Evolutionary conservation across 345 rosid species (phyloP).

Genomic region (Lagerstroemia speciosa): DNA sequence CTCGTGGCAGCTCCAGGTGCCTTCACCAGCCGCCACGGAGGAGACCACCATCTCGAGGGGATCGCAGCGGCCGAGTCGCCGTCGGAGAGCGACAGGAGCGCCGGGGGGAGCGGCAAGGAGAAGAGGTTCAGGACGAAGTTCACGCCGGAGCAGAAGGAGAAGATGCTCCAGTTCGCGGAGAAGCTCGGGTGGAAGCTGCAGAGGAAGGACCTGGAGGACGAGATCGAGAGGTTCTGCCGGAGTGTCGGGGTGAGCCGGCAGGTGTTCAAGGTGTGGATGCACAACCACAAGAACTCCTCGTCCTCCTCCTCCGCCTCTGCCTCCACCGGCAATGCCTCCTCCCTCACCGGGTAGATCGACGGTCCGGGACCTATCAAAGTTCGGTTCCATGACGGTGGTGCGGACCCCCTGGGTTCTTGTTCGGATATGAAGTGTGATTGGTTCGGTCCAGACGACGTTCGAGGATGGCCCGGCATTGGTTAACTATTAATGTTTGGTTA

Average conservation of each 20-base stretch:
- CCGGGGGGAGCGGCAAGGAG: constrained; percentile 20
- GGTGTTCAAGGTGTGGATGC: constrained; percentile 73
- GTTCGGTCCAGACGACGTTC: no score
- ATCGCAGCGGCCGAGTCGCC: background rate
- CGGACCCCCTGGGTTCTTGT: no score
- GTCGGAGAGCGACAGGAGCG: constrained; percentile 15
- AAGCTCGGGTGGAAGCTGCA: constrained; percentile 53
- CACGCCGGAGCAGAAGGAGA: constrained; percentile 54
- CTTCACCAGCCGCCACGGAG: constrained; percentile 8
- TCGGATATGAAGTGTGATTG: background rate
- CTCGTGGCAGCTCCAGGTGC: background rate
- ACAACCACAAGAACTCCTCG: constrained; percentile 48
- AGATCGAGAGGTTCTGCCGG: constrained; percentile 50
- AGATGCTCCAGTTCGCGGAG: constrained; percentile 51
- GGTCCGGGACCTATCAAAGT: background rate
- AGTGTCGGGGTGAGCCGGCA: constrained; percentile 44
- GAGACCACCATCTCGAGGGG: constrained; percentile 2
- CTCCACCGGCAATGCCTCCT: constrained; percentile 45
- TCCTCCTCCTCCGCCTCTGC: constrained; percentile 25
- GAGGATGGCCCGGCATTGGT: no score
- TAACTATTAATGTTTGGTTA: no score
- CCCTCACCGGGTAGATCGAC: constrained; percentile 27
- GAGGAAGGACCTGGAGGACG: constrained; percentile 47
- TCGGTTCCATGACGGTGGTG: background rate
- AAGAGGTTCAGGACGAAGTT: constrained; percentile 59